Base-by-base conservation (phyloP, 1,284 basidiomycete genomes). In the Peniophora sp. region DNA sequence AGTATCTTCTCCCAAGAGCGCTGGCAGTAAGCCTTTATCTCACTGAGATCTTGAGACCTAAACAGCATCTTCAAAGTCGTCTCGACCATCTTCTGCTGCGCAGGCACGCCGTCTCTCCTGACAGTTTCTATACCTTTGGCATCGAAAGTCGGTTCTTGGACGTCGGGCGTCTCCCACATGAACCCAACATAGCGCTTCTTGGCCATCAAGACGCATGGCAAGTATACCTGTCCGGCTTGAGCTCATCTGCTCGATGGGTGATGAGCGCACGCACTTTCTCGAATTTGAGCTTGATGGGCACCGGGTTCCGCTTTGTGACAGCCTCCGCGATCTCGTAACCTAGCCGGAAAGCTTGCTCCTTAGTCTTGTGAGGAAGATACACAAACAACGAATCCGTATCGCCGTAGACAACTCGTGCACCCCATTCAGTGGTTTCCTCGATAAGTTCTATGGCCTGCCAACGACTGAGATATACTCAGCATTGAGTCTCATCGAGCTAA, bases 61-160 rank as follows among this genome's bases (percentile, higher is more conserved):
- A 98, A 99, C 10, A 98, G 70, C 50, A 94, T 84, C 92, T 93
- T 96, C 52, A 97, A 65, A 59, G 84, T 87, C 2, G 76, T 82
- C 65, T 97, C 93, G 6, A 87, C 82, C 79, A 97, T 92, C 69
- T 95, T 96, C 60, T 83, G 79, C 61, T 92, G 89, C 0, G 92
- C 94, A 1, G 82, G 78, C 41, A 94, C 82, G 5, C 92, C 92
- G 62, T 99, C 97, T 49, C 96, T 74, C 3, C 97, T 78, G 20
- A 99, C 89, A 0, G 94, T 97, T 69, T 99, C 97, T 53, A 99
- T 97, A 0, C 96, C 97, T 67, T 99, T 98, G 3, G 94, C 97
- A 59, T 99, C 96, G 59, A 99, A 97, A 0, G 71, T 74, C 0
- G 94, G 91, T 49, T 88, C 83, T 1, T 57, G 65, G 16, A 97